Conservation (phyloP, 1,139 yeast genomes). For the Pneumocystis sp. region DNA sequence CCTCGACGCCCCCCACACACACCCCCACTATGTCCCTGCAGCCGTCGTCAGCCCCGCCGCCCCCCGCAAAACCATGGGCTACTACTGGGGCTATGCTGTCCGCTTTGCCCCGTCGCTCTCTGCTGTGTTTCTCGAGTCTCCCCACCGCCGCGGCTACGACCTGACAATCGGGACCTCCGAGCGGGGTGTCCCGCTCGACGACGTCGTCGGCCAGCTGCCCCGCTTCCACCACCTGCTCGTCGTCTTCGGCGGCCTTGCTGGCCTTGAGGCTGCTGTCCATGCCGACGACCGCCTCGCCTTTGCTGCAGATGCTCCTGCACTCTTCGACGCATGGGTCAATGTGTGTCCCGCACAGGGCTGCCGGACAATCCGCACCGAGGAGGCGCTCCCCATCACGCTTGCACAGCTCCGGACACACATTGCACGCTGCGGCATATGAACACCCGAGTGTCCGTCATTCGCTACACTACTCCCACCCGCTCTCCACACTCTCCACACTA, state of each 20-base stretch:
- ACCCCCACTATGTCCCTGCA: slow-evolving; percentile 7
- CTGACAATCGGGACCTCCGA: slow-evolving; percentile 6
- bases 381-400: slow-evolving; percentile 10
- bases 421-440: too few species aligned
- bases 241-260: slow-evolving; percentile 11
- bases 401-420: slow-evolving; percentile 1
- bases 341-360: slow-evolving; percentile 8
- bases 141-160: slow-evolving; percentile 1
- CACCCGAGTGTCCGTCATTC: too few species aligned
- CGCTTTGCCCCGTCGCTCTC: slow-evolving; percentile 12
- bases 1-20: too few species aligned
- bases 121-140: slow-evolving; percentile 10
- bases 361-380: slow-evolving; percentile 9
- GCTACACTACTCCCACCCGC: too few species aligned
- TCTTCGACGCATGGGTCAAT: slow-evolving; percentile 12
- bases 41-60: slow-evolving; percentile 10
- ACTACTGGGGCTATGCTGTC: slow-evolving; percentile 13
- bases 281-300: slow-evolving; percentile 6
- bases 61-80: slow-evolving; percentile 11
- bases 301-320: slow-evolving; percentile 7
- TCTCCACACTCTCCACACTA: too few species aligned
- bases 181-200: slow-evolving; percentile 5
- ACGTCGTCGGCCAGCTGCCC: slow-evolving; percentile 4
- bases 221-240: slow-evolving; percentile 9
- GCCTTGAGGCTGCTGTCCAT: slow-evolving; percentile 8